Evolutionary conservation across 2,329 filamentous ascomycete species (phyloP), one percentile per base, ranked within the genome.

Genomic region (Blumeriella jaapii): DNA sequence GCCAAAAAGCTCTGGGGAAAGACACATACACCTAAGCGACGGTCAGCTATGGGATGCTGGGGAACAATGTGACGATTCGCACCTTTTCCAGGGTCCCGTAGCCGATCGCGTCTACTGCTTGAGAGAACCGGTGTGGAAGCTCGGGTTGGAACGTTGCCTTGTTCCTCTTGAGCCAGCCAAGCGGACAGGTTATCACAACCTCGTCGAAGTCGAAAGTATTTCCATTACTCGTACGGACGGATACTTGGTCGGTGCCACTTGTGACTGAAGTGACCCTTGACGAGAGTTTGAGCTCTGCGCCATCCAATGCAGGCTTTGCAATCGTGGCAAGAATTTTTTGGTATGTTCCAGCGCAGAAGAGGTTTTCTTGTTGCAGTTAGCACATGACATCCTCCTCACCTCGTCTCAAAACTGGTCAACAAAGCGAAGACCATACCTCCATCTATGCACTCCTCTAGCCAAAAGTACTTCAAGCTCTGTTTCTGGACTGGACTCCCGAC

Each of bases 1-100:
- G 59, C 77, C 78, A 82, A 54, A 78, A 82, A 0, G 75, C 70
- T 6, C 49, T 52, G 0, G 75, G 70, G 48, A 82, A 82, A 3
- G 65, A 72, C 12, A 74, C 57, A 46, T 55, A 57, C 3, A 56
- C 50, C 53, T 56, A 7, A 4, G 9, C 12, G 7, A 4, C 6
- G 10, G 24, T 33, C 15, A 39, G 18, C 22, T 4, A 24, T 3
- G 9, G 11, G 10, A 11, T 7, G 7, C 9, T 27, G 13, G 3
- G 2, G 19, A 7, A 4, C 2, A 6, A 5, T 11, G 26, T 15
- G 16, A 7, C 8, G n/a, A 18, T 20, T 34, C 40, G 39, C 30
- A 65, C 65, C 52, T 73, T 73, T 50, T 73, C 69, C 3, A 74
- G 38, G 19, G 65, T 68, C 2, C 54, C 53, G 44, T 54, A 54